These are phyloP conservation scores for Podospora sp. DNA, from an alignment of 495 filamentous ascomycete species.

Conservation along the genomic window DNA sequence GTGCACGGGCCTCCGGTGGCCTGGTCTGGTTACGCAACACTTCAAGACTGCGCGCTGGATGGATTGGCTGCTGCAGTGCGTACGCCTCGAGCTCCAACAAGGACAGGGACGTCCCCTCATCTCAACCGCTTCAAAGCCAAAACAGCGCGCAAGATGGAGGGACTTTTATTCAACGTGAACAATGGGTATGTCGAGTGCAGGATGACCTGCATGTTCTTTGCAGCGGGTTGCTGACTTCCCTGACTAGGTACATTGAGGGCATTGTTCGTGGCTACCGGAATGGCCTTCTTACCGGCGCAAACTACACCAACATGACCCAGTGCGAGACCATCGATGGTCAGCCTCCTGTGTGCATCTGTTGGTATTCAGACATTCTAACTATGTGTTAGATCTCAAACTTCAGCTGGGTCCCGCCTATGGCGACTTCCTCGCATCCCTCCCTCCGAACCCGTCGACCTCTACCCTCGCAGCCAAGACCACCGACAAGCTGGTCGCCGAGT, in stretches of 20 bases:
- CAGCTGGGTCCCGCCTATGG: constrained; percentile 96
- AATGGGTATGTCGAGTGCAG: constrained; percentile 65
- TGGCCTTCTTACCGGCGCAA: constrained; percentile 81
- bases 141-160: constrained; percentile 70
- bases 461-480: constrained; percentile 91
- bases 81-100: constrained; percentile 25
- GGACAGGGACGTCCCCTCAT: constrained; percentile 20
- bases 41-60: background rate
- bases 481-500: constrained; percentile 97
- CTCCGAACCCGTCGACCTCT: constrained; percentile 96
- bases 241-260: constrained; percentile 84
- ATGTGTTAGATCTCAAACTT: constrained; percentile 81
- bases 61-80: constrained; percentile 1
- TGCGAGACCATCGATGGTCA: constrained; percentile 97
- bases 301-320: constrained; percentile 95
- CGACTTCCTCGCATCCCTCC: constrained; percentile 92
- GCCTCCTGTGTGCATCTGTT: constrained; percentile 20
- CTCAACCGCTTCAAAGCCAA: constrained; percentile 17
- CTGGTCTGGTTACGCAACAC: constrained; percentile 2
- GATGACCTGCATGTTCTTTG: background rate
- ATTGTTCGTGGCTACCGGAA: constrained; percentile 97
- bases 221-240: constrained; percentile 36
- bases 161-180: constrained; percentile 93
- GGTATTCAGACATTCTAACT: background rate
- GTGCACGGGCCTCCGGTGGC: constrained; percentile 16